Evolutionary conservation across 2,329 filamentous ascomycete genomes (phyloP), one percentile per base, ranked within the genome.

Genomic region (Calonectria multiphialidica): DNA sequence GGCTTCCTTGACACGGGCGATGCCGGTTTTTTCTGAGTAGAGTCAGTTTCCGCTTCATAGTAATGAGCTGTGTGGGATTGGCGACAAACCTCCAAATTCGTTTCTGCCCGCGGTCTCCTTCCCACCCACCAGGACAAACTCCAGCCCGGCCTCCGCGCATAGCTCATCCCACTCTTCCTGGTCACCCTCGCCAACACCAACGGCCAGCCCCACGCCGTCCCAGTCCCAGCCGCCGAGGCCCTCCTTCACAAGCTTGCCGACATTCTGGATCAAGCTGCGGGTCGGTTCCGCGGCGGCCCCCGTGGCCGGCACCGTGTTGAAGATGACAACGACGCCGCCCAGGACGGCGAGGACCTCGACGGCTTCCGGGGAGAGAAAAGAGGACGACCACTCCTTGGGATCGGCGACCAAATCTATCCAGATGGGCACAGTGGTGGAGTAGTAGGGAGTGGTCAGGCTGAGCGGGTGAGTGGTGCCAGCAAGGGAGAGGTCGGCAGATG

Each of bases 361-460:
- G 0, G 92, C 92, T 78, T 93, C 92, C 0, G 87, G 82, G 0
- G 88, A 87, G 1, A 93, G 86, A 76, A 93, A 93, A 0, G 89
- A 88, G 2, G 81, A 80, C 0, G 89, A 84, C 92, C 92, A 93
- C 42, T 89, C 87, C 3, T 79, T 67, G 0, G 88, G 86, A 5
- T 85, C 83, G 7, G 85, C 78, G 70, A 92, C 86, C 55, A 92
- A 85, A 78, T 94, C 92, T n/a, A 93, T 86, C 92, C 92, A 94
- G 75, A 93, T 86, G 50, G 92, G 91, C 4, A 93, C 85, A 0
- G 85, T 85, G 66, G 90, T 87, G 28, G 83, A 86, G 84, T 93
- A 93, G 84, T 93, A 93, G 16, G 84, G 77, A 23, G 91, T 93
- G 72, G 86, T 86, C 67, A 93, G 83, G 10, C 82, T 71, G 37